Evolutionary conservation across 805 yeast species (phyloP).

Genomic region (Wickerhamiella australiensis): DNA sequence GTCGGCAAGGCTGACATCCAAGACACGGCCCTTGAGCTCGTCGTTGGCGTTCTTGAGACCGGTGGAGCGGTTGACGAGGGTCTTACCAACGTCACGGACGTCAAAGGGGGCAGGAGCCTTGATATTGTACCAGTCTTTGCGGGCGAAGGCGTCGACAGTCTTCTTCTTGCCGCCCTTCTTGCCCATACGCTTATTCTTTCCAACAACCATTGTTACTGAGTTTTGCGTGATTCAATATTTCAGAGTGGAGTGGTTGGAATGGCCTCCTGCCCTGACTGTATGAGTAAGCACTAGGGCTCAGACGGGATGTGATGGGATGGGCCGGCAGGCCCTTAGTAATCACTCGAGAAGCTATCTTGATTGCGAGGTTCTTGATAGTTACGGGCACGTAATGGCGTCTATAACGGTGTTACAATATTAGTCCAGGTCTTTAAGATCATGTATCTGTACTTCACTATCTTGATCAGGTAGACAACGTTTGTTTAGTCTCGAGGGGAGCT

Average conservation of each 20-base stretch:
- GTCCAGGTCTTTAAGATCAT: no score
- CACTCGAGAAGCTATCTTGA: no score
- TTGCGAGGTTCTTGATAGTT: no score
- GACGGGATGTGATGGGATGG: neutral
- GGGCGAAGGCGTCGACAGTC: conserved; percentile 98
- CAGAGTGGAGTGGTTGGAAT: conserved; percentile 1
- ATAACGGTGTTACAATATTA: no score
- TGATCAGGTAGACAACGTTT: no score
- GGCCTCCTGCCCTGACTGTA: neutral
- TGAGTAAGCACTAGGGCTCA: neutral
- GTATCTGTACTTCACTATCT: no score
- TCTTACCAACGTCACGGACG: conserved; percentile 97
- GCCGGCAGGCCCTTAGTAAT: no score
- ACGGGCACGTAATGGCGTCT: no score
- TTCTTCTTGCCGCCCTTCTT: conserved; percentile 98
- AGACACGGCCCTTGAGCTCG: conserved; percentile 95
- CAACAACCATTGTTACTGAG: conserved; percentile 51
- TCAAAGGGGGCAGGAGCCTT: conserved; percentile 98
- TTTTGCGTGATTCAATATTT: conserved; percentile 1
- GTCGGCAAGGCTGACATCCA: conserved; percentile 93
- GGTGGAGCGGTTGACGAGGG: conserved; percentile 94
- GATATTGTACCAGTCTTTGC: conserved; percentile 97
- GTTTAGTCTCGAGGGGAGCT: no score
- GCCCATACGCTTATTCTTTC: conserved; percentile 79
- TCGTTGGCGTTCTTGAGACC: conserved; percentile 97